Conservation (phyloP, 2,329 filamentous ascomycete species). For the Hypoxylon sp. region DNA sequence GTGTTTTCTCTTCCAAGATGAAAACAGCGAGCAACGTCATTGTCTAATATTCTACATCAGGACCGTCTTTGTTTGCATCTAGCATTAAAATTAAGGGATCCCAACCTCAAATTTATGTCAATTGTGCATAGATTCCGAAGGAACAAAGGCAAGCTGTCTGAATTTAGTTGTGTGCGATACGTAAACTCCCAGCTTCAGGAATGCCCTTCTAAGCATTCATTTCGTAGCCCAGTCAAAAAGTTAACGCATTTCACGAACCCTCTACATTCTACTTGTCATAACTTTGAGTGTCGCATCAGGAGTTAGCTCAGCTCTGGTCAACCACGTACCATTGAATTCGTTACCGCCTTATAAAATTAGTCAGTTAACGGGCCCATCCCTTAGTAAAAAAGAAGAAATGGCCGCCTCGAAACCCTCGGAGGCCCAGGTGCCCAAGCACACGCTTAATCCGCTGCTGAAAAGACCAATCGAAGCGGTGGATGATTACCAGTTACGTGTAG, state of each 20-base stretch:
- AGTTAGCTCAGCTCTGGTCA: not conserved
- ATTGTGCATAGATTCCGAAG: not conserved
- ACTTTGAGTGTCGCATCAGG: not conserved
- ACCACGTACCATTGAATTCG: not conserved
- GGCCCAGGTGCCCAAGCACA: not conserved
- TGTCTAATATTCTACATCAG: not conserved
- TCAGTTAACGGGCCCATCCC: not conserved
- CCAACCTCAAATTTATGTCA: not conserved
- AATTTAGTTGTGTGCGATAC: constrained; percentile 24
- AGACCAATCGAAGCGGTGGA: constrained; percentile 1
- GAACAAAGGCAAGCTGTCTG: constrained; percentile 33
- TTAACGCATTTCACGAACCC: constrained; percentile 9
- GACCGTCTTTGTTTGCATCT: constrained; percentile 13
- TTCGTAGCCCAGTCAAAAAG: constrained; percentile 26
- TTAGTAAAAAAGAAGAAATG: constrained; percentile 2
- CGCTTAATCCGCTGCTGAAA: not conserved
- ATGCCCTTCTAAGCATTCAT: constrained; percentile 18
- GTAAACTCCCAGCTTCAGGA: constrained; percentile 4
- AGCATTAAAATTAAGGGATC: constrained; percentile 22
- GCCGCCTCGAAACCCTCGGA: not conserved
- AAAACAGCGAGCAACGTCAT: constrained; percentile 22
- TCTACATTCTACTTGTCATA: not conserved
- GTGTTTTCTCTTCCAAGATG: constrained; percentile 1
- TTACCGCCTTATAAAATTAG: not conserved
- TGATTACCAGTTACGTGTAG: constrained; percentile 46